These are phyloP conservation scores for Collybia sordida DNA, from an alignment of 768 basidiomycete genomes.

Conservation along the genomic window DNA sequence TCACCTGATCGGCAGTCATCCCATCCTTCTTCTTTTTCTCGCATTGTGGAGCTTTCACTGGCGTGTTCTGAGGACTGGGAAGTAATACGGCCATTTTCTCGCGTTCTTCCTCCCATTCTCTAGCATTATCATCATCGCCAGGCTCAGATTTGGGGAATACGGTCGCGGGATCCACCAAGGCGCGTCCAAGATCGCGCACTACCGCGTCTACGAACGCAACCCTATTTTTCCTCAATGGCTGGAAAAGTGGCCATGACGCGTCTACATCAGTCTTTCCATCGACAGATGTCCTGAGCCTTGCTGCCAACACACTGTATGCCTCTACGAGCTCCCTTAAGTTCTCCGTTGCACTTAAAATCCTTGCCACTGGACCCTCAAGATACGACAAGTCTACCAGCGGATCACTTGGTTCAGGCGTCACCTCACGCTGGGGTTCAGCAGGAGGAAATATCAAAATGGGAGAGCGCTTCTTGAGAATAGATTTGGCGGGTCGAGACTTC, in stretches of 20 bases:
- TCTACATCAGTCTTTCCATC: conserved; percentile 48
- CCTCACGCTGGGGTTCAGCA: conserved; percentile 51
- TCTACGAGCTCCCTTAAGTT: conserved; percentile 63
- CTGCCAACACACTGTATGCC: conserved; percentile 69
- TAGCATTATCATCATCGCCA: conserved; percentile 10
- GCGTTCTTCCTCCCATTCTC: conserved; percentile 17
- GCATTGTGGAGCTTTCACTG: conserved; percentile 18
- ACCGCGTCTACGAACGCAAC: conserved; percentile 54
- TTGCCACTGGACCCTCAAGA: conserved; percentile 61
- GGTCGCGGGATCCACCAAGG: conserved; percentile 55
- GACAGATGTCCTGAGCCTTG: conserved; percentile 55
- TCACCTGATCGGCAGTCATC: conserved; percentile 76
- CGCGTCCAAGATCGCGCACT: conserved; percentile 68
- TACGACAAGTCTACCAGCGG: conserved; percentile 65
- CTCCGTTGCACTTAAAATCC: conserved; percentile 44
- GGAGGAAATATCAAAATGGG: conserved; percentile 36
- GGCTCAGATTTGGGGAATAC: conserved; percentile 1
- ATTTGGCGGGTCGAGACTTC: conserved; percentile 50
- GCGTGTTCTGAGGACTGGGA: conserved; percentile 72
- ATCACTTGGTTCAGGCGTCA: conserved; percentile 76
- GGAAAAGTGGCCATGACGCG: conserved; percentile 70
- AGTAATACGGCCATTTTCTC: conserved; percentile 30
- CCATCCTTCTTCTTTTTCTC: conserved; percentile 55
- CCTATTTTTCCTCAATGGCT: conserved; percentile 59
- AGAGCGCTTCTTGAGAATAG: conserved; percentile 67